These are phyloP conservation scores for Colletotrichum lentis DNA, from an alignment of 2,329 filamentous ascomycete species.

Conservation along the genomic window DNA sequence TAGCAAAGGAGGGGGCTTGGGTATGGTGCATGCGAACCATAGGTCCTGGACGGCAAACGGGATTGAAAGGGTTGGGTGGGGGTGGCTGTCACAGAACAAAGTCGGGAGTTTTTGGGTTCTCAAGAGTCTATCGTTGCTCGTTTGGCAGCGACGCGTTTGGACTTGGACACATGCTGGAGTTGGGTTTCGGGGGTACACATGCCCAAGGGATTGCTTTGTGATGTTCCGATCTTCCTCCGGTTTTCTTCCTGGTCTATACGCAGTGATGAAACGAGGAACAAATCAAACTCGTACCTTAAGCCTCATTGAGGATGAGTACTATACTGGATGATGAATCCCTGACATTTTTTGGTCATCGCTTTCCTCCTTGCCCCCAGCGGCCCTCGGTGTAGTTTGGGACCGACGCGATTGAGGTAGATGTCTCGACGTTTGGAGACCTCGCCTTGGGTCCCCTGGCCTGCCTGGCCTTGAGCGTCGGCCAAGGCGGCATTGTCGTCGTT, in stretches of 20 bases:
- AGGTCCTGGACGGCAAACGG: constrained; percentile 34
- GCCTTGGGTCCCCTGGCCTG: too few relatives aligned
- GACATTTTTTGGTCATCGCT: too few relatives aligned
- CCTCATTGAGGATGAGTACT: not conserved
- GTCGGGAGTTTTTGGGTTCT: constrained; percentile 20
- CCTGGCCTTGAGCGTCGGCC: not conserved
- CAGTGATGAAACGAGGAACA: constrained; percentile 29
- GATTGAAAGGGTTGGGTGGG: constrained; percentile 16
- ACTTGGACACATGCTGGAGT: constrained; percentile 21
- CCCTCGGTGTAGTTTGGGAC: not conserved
- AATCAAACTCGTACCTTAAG: constrained; percentile 5
- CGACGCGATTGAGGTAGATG: too few relatives aligned
- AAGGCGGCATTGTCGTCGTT: not conserved
- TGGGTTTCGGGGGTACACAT: constrained; percentile 17
- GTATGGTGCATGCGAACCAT: constrained; percentile 10
- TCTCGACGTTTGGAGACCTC: not conserved
- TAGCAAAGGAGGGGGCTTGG: constrained; percentile 4
- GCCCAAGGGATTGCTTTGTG: constrained; percentile 8
- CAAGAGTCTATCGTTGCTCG: not conserved
- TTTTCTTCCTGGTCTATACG: constrained; percentile 18
- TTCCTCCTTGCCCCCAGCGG: not conserved
- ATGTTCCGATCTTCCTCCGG: constrained; percentile 1
- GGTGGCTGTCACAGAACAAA: constrained; percentile 12
- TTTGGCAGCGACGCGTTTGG: constrained; percentile 16
- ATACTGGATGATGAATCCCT: not conserved